Conservation (phyloP, 805 yeast genomes). For the Wickerhamomyces kurtzmanii region DNA sequence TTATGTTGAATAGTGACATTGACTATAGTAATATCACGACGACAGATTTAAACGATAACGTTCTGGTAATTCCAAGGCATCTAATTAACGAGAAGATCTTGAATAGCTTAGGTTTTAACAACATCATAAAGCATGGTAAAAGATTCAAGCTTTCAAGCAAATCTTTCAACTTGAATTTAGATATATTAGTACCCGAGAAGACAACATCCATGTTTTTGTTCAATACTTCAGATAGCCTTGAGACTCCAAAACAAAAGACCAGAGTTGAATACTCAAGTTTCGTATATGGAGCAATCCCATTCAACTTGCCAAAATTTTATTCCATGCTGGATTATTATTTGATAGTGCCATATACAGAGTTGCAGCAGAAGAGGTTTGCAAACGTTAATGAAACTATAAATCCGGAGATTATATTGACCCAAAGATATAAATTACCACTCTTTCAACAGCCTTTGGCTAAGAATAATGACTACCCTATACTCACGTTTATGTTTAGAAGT, state of each 20-base stretch:
- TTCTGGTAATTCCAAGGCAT: slow-evolving; percentile 18
- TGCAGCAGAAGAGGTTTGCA: slow-evolving; percentile 4
- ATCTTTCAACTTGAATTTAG: slow-evolving; percentile 6
- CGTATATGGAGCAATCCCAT: slow-evolving; percentile 25
- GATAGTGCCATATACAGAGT: slow-evolving; percentile 23
- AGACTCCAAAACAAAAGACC: slow-evolving; percentile 7
- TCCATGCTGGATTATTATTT: slow-evolving; percentile 27
- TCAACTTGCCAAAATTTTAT: slow-evolving; percentile 24
- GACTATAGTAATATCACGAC: background rate
- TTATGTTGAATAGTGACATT: too few species aligned
- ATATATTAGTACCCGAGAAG: slow-evolving; percentile 22
- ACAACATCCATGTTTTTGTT: slow-evolving; percentile 27
- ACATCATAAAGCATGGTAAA: slow-evolving; percentile 14
- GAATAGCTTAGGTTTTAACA: slow-evolving; percentile 17
- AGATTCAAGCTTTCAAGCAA: slow-evolving; percentile 9
- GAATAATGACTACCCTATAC: slow-evolving; percentile 21
- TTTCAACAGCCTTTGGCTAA: slow-evolving; percentile 18
- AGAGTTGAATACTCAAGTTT: slow-evolving; percentile 15
- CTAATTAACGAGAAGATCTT: slow-evolving; percentile 13
- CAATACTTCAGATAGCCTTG: slow-evolving; percentile 18
- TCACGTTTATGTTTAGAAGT: slow-evolving; percentile 26
- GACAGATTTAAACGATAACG: slow-evolving; percentile 7
- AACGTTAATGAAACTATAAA: slow-evolving; percentile 2
- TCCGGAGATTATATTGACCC: slow-evolving; percentile 4
- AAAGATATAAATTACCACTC: slow-evolving; percentile 13